phyloP scores from a whole-genome alignment of 441 rosid genomes.

The Erodium moschatum region DNA sequence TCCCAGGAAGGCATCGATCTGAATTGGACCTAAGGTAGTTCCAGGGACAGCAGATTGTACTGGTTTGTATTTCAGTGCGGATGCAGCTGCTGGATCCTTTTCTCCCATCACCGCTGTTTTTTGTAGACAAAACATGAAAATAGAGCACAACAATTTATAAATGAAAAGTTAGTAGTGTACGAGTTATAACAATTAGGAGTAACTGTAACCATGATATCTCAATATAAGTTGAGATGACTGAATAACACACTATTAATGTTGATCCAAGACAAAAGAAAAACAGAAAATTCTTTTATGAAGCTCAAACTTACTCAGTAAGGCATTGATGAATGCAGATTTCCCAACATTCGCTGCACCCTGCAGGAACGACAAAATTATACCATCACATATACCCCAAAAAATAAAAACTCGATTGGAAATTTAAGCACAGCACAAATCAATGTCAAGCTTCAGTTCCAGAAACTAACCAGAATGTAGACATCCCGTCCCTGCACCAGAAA shows the following conservation, averaged over 20 bases:
- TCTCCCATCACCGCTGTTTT: conserved; percentile 62
- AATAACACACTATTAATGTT: background rate
- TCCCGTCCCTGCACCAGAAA: conserved; percentile 81
- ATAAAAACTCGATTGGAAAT: no score
- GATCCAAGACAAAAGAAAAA: conserved; percentile 1
- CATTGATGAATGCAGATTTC: conserved; percentile 91
- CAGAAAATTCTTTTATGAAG: background rate
- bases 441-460: conserved; percentile 26
- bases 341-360: conserved; percentile 98
- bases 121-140: background rate
- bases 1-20: conserved; percentile 79
- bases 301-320: conserved; percentile 62
- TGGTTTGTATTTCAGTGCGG: conserved; percentile 80
- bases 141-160: background rate
- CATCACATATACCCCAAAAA: background rate
- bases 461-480: conserved; percentile 88
- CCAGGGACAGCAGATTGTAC: conserved; percentile 97
- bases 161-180: no score
- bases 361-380: conserved; percentile 20
- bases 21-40: conserved; percentile 91
- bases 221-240: no score
- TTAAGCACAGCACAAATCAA: conserved; percentile 15
- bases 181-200: no score
- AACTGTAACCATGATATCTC: no score
- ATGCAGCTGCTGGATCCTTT: conserved; percentile 87